These are phyloP conservation scores for Thielaviopsis populi DNA, from an alignment of 2,329 filamentous ascomycete genomes.

Conservation along the genomic window DNA sequence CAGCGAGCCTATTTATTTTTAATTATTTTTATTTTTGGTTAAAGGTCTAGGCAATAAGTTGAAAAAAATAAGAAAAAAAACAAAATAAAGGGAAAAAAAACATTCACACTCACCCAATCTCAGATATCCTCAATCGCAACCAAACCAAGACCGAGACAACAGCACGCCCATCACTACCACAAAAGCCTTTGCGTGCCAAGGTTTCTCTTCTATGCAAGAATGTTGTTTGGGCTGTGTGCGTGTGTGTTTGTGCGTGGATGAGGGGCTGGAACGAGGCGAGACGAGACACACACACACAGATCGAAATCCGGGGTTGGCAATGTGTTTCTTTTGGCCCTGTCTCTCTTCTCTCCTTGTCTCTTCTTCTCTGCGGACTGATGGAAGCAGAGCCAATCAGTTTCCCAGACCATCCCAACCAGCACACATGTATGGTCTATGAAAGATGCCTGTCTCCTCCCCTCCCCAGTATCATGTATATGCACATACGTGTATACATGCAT, in stretches of 20 bases:
- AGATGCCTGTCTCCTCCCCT: neutral
- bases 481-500: neutral
- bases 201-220: neutral
- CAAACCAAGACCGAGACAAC: neutral
- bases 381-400: neutral
- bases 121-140: neutral
- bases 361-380: neutral
- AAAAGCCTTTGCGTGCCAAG: neutral
- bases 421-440: too few relatives aligned
- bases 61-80: too few relatives aligned
- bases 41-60: neutral
- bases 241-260: too few relatives aligned
- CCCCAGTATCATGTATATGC: neutral
- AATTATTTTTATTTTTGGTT: neutral
- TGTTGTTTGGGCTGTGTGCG: neutral
- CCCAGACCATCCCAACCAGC: neutral
- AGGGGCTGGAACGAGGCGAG: neutral
- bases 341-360: neutral
- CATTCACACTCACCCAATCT: neutral
- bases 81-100: too few relatives aligned
- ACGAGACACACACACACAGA: neutral
- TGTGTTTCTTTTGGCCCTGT: neutral
- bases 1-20: neutral
- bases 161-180: neutral
- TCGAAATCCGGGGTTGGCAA: neutral